Conservation (phyloP, 148 eudicot genomes). For the Nyssa sinensis region DNA sequence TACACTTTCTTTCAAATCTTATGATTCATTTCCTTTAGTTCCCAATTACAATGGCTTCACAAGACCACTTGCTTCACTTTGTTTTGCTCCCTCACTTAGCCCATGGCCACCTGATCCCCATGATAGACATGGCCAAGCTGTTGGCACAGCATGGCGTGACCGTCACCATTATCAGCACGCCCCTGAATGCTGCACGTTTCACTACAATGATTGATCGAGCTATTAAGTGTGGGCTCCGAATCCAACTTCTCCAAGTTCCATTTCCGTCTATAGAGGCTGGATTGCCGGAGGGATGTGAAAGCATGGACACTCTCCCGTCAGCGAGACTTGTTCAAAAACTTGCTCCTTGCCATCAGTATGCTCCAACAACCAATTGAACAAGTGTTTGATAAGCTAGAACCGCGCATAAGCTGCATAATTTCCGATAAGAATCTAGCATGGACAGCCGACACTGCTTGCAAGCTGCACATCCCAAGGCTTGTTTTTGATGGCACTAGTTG, state of each 20-base stretch:
- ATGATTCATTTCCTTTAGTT: no score
- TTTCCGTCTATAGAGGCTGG: constrained; percentile 39
- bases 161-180: constrained; percentile 43
- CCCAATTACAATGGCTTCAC: constrained; percentile 11
- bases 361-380: constrained; percentile 31
- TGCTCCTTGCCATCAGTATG: constrained; percentile 21
- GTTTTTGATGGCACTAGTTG: constrained; percentile 41
- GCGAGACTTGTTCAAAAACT: constrained; percentile 2
- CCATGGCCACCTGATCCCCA: constrained; percentile 55
- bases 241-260: constrained; percentile 21
- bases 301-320: constrained; percentile 37
- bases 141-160: constrained; percentile 29
- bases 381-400: constrained; percentile 22
- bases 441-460: constrained; percentile 33
- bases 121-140: constrained; percentile 42
- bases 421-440: constrained; percentile 42
- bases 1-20: no score
- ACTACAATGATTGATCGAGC: constrained; percentile 23
- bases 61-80: constrained; percentile 22
- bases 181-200: constrained; percentile 32
- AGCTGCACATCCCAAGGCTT: constrained; percentile 32
- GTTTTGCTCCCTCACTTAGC: constrained; percentile 45
- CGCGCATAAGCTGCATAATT: constrained; percentile 39
- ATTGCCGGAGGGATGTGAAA: constrained; percentile 38
- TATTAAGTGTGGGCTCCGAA: constrained; percentile 11